Conservation (phyloP, 768 basidiomycete species). For the Agrocybe chaxingu region DNA sequence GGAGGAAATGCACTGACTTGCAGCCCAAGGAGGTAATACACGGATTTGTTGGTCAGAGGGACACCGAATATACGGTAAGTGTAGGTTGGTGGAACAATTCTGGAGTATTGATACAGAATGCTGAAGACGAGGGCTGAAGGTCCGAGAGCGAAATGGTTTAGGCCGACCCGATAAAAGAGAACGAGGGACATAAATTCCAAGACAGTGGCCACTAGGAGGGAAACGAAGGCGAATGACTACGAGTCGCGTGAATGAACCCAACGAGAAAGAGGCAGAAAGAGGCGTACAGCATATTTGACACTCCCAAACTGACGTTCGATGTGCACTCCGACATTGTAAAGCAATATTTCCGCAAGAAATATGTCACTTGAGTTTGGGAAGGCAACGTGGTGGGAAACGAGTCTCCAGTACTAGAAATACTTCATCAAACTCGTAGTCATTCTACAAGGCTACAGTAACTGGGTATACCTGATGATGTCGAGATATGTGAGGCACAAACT, state of each 20-base stretch:
- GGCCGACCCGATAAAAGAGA: conserved; percentile 58
- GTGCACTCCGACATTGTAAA: conserved; percentile 67
- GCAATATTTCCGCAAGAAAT: conserved; percentile 66
- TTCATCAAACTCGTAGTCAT: conserved; percentile 28
- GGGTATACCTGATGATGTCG: conserved; percentile 75
- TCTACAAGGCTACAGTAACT: conserved; percentile 6
- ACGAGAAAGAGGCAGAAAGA: not conserved
- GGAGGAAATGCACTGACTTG: conserved; percentile 46
- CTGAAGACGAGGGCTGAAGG: conserved; percentile 76
- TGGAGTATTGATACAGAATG: conserved; percentile 78
- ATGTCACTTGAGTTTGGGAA: conserved; percentile 87
- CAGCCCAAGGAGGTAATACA: conserved; percentile 65
- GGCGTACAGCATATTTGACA: conserved; percentile 78
- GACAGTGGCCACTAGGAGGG: conserved; percentile 61
- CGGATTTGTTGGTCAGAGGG: conserved; percentile 72
- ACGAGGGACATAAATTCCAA: conserved; percentile 66
- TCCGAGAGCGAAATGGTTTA: conserved; percentile 76
- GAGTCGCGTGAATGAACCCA: not conserved
- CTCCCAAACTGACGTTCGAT: conserved; percentile 87
- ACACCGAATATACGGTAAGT: conserved; percentile 74
- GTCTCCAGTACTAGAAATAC: conserved; percentile 75
- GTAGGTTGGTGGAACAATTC: conserved; percentile 76
- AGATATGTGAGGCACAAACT: conserved; percentile 90
- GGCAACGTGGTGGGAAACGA: conserved; percentile 67
- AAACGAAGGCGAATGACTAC: conserved; percentile 77